These are phyloP conservation scores for Phytophthora podocarpi DNA, from an alignment of 352 stramenopile species.

Conservation along the genomic window DNA sequence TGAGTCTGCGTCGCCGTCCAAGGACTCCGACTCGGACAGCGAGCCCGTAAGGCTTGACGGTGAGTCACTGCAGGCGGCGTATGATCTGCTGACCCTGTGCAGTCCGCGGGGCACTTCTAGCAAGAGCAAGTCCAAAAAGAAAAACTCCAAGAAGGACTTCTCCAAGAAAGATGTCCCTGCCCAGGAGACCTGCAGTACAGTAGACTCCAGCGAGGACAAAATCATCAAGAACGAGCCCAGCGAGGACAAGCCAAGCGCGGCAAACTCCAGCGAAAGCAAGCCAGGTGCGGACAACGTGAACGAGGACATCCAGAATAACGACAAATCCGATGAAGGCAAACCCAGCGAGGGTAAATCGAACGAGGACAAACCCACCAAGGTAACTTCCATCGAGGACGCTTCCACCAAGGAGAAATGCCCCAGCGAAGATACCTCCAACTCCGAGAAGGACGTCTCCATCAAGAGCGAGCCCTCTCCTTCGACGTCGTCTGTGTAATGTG, in stretches of 20 bases:
- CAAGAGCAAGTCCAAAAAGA: conserved; percentile 18
- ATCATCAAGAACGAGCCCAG: not conserved
- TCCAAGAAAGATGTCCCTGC: not conserved
- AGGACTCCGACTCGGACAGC: conserved; percentile 22
- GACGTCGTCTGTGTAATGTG: conserved; percentile 4
- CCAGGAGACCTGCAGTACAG: not conserved
- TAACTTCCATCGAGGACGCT: not conserved
- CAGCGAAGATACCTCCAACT: not conserved
- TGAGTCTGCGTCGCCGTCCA: conserved; percentile 22
- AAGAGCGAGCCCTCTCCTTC: conserved; percentile 5
- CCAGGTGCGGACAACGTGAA: not conserved
- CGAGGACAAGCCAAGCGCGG: not conserved
- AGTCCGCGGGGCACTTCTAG: conserved; percentile 18
- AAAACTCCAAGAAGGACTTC: not conserved
- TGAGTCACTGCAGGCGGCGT: conserved; percentile 72
- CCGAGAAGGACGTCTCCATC: not conserved
- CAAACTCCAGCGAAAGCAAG: not conserved
- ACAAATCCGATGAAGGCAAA: not conserved
- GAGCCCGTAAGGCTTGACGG: conserved; percentile 57
- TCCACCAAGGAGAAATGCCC: not conserved
- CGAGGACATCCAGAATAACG: conserved; percentile 1
- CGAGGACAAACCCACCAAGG: conserved; percentile 6
- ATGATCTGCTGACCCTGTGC: conserved; percentile 70
- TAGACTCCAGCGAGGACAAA: not conserved
- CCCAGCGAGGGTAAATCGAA: not conserved